Conservation (phyloP, 2,329 filamentous ascomycete genomes). For the Penicillium glabrum region DNA sequence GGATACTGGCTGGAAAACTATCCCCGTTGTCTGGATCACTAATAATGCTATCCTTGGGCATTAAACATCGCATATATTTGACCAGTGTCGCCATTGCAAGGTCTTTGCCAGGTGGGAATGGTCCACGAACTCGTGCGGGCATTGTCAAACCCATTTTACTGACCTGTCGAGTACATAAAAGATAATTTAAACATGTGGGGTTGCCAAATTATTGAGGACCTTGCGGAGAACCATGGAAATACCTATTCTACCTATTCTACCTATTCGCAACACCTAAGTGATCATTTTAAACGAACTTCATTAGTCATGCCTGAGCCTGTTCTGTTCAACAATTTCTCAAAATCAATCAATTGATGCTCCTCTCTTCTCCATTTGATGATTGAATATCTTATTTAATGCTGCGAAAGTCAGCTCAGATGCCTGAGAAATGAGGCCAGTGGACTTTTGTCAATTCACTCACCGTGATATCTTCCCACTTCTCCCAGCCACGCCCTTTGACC, state of each 20-base stretch:
- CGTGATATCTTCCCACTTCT: constrained; percentile 57
- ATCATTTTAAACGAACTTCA: neutral
- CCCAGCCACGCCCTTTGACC: constrained; percentile 89
- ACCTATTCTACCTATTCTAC: neutral
- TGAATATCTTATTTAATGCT: neutral
- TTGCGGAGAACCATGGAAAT: neutral
- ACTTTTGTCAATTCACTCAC: neutral
- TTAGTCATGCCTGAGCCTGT: neutral
- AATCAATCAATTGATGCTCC: neutral
- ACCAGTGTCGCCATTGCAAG: neutral
- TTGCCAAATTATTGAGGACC: neutral
- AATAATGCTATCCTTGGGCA: neutral
- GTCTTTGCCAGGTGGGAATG: too few species aligned
- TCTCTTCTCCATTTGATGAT: neutral
- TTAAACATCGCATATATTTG: neutral
- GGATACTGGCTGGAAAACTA: neutral
- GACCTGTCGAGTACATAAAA: neutral
- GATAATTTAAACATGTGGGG: neutral
- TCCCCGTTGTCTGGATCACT: too few species aligned
- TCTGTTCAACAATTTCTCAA: neutral
- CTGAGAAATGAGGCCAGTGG: neutral
- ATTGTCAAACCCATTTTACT: too few species aligned
- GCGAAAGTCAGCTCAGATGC: neutral
- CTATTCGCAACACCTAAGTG: neutral
- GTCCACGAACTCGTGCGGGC: too few species aligned